Base-by-base conservation (phyloP, 208 protist genomes). In the Sergeia podlipaevii region DNA sequence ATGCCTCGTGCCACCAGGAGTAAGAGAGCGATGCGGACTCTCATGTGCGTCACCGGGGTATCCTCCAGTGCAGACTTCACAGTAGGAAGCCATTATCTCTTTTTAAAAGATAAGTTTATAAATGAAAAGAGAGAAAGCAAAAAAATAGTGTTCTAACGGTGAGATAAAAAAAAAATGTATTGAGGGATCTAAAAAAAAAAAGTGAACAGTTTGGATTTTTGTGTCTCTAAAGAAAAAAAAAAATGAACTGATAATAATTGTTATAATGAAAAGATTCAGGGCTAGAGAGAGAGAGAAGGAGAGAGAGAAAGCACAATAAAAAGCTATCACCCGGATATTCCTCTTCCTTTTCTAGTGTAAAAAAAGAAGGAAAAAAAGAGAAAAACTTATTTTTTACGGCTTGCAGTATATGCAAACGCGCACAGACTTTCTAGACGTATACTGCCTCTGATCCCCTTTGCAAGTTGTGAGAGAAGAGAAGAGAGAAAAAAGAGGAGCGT, bases 1-100 rank as follows among this genome's bases (percentile, higher is more conserved):
- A 15, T 8, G 18, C 1, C 29, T 24, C 23, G 1, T 52, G 8
- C 33, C 23, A 24, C 8, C 33, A 24, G 18, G 4, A 6, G 1
- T 49, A 6, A 15, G 20, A 5, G 13, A n/a, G 33, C 3, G 5
- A n/a, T 2, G 20, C 6, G 3, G 5, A 26, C 44, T 20, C 17
- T 13, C 13, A 17, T 13, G 21, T 33, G 61, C 81, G 75, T 1
- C 62, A 30, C 42, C 85, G 79, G 3, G 76, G 70, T 0, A 58
- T 30, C 30, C 67, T 49, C 52, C 61, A 85, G 7, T 78, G 44
- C 85, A 93, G 15, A 88, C 79, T 21, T 85, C 78, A 51, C 85
- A 93, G 74, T 93, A 93, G 4, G 85, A 89, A 17, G 78, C 55
- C 85, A 93, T 92, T 50, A 1, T n/a, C 10, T n/a, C 1, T 2